These are phyloP conservation scores for Saccharum hybrid DNA, from an alignment of 202 grass and related monocot species.

Conservation along the genomic window DNA sequence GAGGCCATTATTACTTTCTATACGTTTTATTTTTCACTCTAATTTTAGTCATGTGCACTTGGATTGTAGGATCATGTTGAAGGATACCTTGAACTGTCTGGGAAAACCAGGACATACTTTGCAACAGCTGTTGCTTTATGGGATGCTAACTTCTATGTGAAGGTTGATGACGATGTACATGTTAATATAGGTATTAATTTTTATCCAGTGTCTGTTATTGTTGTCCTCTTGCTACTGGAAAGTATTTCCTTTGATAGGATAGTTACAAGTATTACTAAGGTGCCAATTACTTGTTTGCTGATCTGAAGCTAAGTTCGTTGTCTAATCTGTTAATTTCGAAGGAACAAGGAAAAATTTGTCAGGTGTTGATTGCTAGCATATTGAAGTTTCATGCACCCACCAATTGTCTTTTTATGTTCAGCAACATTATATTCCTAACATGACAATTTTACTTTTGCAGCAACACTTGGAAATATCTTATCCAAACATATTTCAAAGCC, in stretches of 20 bases:
- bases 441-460: constrained; percentile 49
- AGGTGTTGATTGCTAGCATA: neutral
- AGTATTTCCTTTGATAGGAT: neutral
- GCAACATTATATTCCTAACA: constrained; percentile 25
- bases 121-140: constrained; percentile 79
- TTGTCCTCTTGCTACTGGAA: neutral
- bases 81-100: constrained; percentile 88
- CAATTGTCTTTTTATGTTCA: constrained; percentile 21
- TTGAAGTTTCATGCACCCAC: neutral
- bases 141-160: constrained; percentile 93
- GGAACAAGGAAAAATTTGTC: neutral
- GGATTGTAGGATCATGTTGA: constrained; percentile 84
- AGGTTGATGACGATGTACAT: constrained; percentile 88
- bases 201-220: neutral
- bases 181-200: constrained; percentile 83
- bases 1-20: neutral
- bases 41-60: constrained; percentile 29
- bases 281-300: neutral
- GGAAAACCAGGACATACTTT: constrained; percentile 91
- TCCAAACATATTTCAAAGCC: constrained; percentile 69
- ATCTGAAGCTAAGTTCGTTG: neutral
- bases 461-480: constrained; percentile 77
- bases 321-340: constrained; percentile 8
- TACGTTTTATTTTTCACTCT: constrained; percentile 9
- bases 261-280: neutral